A percentile compares a stretch with the other conserved stretches of the same genome.
These are phyloP conservation scores for Colletotrichum spaethianum DNA, from an alignment of 2,329 filamentous ascomycete species.

Conservation along the genomic window DNA sequence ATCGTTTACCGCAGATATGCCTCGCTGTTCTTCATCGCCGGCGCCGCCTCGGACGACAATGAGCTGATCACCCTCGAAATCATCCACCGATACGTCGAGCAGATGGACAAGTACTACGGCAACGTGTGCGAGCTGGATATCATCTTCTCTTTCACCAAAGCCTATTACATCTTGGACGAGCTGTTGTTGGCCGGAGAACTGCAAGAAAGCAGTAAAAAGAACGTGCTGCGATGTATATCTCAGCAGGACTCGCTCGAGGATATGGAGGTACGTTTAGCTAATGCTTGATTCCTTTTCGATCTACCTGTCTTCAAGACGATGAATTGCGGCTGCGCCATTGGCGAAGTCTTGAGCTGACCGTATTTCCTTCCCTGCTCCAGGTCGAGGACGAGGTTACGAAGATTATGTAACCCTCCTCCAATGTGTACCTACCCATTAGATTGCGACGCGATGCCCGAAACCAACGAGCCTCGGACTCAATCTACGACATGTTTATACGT, in stretches of 20 bases:
- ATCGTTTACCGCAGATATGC: slow-evolving; percentile 99
- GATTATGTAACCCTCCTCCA: slow-evolving; percentile 77
- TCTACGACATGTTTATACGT: slow-evolving; percentile 20
- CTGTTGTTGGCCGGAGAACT: slow-evolving; percentile 94
- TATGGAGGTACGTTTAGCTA: slow-evolving; percentile 87
- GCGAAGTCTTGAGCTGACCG: slow-evolving; percentile 60
- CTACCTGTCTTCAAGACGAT: slow-evolving; percentile 11
- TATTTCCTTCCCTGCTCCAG: slow-evolving; percentile 66
- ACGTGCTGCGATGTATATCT: slow-evolving; percentile 93
- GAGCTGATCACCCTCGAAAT: slow-evolving; percentile 98
- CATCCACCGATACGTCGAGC: slow-evolving; percentile 98
- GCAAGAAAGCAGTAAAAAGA: slow-evolving; percentile 99
- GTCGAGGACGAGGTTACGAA: slow-evolving; percentile 92
- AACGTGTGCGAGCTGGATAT: slow-evolving; percentile 99
- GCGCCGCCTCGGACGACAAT: slow-evolving; percentile 97
- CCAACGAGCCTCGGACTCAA: slow-evolving; percentile 14
- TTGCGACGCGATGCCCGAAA: slow-evolving; percentile 30
- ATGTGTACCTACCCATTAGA: slow-evolving; percentile 31
- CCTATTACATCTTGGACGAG: slow-evolving; percentile 99
- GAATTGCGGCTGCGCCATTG: slow-evolving; percentile 33
- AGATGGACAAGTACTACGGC: slow-evolving; percentile 99
- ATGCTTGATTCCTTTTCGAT: slow-evolving; percentile 1
- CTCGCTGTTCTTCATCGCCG: slow-evolving; percentile 98
- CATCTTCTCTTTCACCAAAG: slow-evolving; percentile 99
- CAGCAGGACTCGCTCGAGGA: slow-evolving; percentile 98